Evolutionary conservation across 2,329 filamentous ascomycete species (phyloP).

Genomic region (Neocatenulostroma microsporum): DNA sequence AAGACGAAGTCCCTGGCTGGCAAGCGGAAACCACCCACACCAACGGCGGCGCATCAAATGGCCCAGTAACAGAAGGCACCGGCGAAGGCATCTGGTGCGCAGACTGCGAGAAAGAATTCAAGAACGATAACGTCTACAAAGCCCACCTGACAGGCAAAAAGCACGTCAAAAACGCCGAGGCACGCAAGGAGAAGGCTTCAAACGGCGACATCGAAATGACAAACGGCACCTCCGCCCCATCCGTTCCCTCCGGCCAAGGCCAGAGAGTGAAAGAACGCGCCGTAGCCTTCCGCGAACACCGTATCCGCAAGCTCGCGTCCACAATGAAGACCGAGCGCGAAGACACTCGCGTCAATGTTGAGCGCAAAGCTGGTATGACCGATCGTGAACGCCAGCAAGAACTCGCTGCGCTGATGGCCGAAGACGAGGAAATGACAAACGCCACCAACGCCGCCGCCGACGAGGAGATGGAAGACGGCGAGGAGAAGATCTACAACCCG

Average conservation of each 20-base stretch:
- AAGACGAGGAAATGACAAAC: constrained; percentile 40
- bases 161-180: constrained; percentile 74
- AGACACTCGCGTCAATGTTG: constrained; percentile 88
- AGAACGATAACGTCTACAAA: constrained; percentile 90
- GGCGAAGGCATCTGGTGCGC: constrained; percentile 76
- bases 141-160: constrained; percentile 85
- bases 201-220: constrained; percentile 20
- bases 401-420: constrained; percentile 72
- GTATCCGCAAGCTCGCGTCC: constrained; percentile 68
- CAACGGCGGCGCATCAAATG: constrained; percentile 19
- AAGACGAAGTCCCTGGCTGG: constrained; percentile 75
- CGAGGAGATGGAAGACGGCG: constrained; percentile 54
- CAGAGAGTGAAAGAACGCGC: constrained; percentile 73
- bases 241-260: constrained; percentile 11
- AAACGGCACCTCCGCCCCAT: constrained; percentile 13
- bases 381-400: constrained; percentile 92
- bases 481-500: constrained; percentile 92
- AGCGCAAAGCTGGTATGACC: constrained; percentile 95
- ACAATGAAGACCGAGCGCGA: constrained; percentile 80
- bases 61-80: constrained; percentile 45
- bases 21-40: constrained; percentile 37
- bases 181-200: constrained; percentile 40
- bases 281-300: constrained; percentile 80
- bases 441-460: constrained; percentile 45
- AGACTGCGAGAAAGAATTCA: constrained; percentile 90